phyloP scores from a whole-genome alignment of 257 asterid genomes.

The Craterostigma plantagineum region DNA sequence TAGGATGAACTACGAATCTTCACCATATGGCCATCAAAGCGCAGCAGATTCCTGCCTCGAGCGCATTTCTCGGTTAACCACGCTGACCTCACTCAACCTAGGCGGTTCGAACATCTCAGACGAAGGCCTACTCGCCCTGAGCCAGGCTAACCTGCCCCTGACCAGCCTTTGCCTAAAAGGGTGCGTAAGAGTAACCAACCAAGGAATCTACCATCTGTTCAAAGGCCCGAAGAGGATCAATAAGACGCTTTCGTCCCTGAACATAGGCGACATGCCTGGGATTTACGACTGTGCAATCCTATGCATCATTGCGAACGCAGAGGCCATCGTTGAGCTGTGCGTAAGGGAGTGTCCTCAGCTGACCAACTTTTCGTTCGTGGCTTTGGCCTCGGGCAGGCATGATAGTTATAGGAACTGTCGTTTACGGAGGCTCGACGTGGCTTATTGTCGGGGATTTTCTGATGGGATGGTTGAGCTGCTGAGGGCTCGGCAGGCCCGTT shows the following conservation, averaged over 20 bases:
- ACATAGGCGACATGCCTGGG: slow-evolving; percentile 56
- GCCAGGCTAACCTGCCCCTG: slow-evolving; percentile 36
- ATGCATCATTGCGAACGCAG: slow-evolving; percentile 26
- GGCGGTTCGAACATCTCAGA: slow-evolving; percentile 73
- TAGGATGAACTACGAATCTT: slow-evolving; percentile 55
- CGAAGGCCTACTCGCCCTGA: slow-evolving; percentile 35
- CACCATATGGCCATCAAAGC: slow-evolving; percentile 51
- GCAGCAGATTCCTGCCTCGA: slow-evolving; percentile 42
- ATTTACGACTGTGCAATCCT: slow-evolving; percentile 41
- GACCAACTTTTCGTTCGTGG: slow-evolving; percentile 27
- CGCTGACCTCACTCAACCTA: slow-evolving; percentile 36
- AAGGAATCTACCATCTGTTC: slow-evolving; percentile 38
- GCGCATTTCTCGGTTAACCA: slow-evolving; percentile 26
- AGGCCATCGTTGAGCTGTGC: slow-evolving; percentile 44
- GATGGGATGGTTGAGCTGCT: slow-evolving; percentile 16
- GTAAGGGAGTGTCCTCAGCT: slow-evolving; percentile 49
- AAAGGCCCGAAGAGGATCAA: slow-evolving; percentile 23
- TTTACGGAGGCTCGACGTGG: slow-evolving; percentile 42
- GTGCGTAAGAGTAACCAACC: slow-evolving; percentile 44
- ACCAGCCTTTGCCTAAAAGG: slow-evolving; percentile 42
- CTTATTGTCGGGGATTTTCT: slow-evolving; percentile 29
- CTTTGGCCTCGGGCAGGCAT: slow-evolving; percentile 23
- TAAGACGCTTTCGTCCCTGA: slow-evolving; percentile 33
- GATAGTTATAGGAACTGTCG: slow-evolving; percentile 12
- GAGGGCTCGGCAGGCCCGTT: slow-evolving; percentile 10